Conservation (phyloP, 306 rosid genomes). For the Vigna hirtella region DNA sequence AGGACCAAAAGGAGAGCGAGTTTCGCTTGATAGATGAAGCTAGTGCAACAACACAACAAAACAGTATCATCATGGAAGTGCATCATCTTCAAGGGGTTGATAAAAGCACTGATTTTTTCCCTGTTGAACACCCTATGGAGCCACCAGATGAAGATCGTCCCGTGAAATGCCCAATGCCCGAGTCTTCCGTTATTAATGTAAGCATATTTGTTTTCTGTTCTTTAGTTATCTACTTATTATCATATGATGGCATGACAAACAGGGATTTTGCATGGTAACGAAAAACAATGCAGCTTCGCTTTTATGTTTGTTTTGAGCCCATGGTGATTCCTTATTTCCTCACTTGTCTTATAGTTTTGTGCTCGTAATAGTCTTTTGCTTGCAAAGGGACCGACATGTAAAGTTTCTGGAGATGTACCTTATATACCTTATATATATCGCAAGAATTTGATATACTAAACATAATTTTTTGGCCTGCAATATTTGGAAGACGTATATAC, state of each 20-base stretch:
- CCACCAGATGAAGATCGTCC: conserved; percentile 96
- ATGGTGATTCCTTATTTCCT: conserved; percentile 7
- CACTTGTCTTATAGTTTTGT: conserved; percentile 36
- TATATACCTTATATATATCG: neutral
- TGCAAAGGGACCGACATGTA: conserved; percentile 26
- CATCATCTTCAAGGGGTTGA: conserved; percentile 53
- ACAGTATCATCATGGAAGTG: conserved; percentile 54
- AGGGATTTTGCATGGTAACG: conserved; percentile 38
- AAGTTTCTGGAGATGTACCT: conserved; percentile 23
- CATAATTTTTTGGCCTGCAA: neutral
- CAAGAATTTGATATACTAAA: conserved; percentile 9
- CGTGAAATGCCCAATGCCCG: conserved; percentile 91
- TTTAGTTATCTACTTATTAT: neutral
- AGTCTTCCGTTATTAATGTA: conserved; percentile 78
- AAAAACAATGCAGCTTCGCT: conserved; percentile 20
- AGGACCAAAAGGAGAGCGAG: conserved; percentile 60
- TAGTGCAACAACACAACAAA: conserved; percentile 28
- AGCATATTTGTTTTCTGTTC: conserved; percentile 37
- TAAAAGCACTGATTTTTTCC: conserved; percentile 74
- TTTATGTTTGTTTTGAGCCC: conserved; percentile 22
- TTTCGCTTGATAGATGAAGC: conserved; percentile 54
- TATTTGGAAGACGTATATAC: neutral
- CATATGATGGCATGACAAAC: conserved; percentile 1
- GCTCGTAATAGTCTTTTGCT: conserved; percentile 3
- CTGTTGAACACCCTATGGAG: conserved; percentile 91